Percentiles rank a stretch among this genome's conserved stretches.
These are phyloP conservation scores for Eutypa lata DNA, from an alignment of 2,329 filamentous ascomycete genomes.

Conservation along the genomic window DNA sequence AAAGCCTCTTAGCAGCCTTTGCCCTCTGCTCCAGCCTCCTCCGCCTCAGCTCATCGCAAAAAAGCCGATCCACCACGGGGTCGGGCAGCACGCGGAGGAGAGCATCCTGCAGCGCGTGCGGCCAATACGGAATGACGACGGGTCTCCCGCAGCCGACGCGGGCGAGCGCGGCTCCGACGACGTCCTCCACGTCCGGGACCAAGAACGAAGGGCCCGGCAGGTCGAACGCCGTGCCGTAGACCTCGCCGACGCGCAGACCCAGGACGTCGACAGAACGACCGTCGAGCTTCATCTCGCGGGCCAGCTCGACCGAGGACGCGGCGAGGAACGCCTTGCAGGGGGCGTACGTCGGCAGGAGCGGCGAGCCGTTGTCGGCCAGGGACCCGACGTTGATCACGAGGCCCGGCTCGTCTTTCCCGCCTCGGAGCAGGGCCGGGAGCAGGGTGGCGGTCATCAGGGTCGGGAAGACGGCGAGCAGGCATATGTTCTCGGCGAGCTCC, in stretches of 20 bases:
- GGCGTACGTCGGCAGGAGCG: constrained; percentile 44
- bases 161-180: constrained; percentile 15
- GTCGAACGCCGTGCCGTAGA: constrained; percentile 11
- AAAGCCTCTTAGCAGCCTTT: too few relatives aligned
- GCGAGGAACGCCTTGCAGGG: constrained; percentile 44
- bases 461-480: constrained; percentile 48
- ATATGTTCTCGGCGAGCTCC: constrained; percentile 40
- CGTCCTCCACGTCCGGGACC: constrained; percentile 10
- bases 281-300: constrained; percentile 36
- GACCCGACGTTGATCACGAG: constrained; percentile 52
- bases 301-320: constrained; percentile 35
- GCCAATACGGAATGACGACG: constrained; percentile 18
- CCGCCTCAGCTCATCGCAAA: too few relatives aligned
- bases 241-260: constrained; percentile 14
- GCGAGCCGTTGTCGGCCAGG: constrained; percentile 40
- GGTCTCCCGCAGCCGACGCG: constrained; percentile 13
- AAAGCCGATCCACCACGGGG: too few relatives aligned
- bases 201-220: constrained; percentile 8
- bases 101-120: constrained; percentile 17
- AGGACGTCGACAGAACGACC: constrained; percentile 9
- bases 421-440: constrained; percentile 39
- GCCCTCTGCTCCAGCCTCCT: too few relatives aligned
- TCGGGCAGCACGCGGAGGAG: too few relatives aligned
- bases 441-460: constrained; percentile 44
- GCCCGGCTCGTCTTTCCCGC: constrained; percentile 37